These are phyloP conservation scores for Actinomortierella ambigua DNA, from an alignment of 371 early-diverging fungal species.

Conservation along the genomic window DNA sequence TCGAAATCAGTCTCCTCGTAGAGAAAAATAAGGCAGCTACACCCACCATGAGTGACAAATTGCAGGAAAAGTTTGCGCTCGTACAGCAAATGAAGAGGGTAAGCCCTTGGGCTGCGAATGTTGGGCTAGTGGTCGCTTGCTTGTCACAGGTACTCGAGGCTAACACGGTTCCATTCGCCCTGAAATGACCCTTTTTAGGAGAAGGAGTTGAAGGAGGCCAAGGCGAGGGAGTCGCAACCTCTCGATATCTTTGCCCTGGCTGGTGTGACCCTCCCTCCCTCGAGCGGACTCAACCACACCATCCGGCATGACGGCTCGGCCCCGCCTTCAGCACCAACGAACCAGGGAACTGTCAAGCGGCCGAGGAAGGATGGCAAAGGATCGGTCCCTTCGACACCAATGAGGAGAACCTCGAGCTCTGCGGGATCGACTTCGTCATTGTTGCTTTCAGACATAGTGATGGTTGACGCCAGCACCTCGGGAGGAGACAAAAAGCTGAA, in stretches of 20 bases:
- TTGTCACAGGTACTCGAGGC: too few relatives aligned
- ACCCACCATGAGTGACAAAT: slow-evolving; percentile 28
- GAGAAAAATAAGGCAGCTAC: background rate
- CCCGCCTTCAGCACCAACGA: slow-evolving; percentile 9
- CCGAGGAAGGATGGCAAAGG: slow-evolving; percentile 17
- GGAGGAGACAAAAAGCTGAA: slow-evolving; percentile 26
- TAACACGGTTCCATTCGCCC: too few relatives aligned
- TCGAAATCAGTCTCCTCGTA: background rate
- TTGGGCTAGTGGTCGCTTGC: too few relatives aligned
- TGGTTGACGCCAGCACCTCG: background rate
- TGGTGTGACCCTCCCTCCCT: slow-evolving; percentile 31
- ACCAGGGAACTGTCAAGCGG: slow-evolving; percentile 28
- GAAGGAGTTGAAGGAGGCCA: slow-evolving; percentile 39
- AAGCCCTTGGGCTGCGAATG: too few relatives aligned
- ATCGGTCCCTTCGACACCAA: too few relatives aligned
- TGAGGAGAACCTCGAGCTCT: too few relatives aligned
- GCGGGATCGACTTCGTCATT: too few relatives aligned
- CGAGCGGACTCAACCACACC: slow-evolving; percentile 34
- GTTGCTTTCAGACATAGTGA: too few relatives aligned
- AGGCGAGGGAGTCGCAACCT: slow-evolving; percentile 37
- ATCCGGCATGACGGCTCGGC: slow-evolving; percentile 30
- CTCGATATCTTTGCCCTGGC: slow-evolving; percentile 43
- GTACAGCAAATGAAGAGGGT: slow-evolving; percentile 46
- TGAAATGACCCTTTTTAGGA: too few relatives aligned
- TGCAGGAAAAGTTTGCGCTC: slow-evolving; percentile 46